Percentiles rank a stretch among this genome's conserved stretches.
phyloP scores from a whole-genome alignment of 148 eudicot genomes.

The Chenopodium album region DNA sequence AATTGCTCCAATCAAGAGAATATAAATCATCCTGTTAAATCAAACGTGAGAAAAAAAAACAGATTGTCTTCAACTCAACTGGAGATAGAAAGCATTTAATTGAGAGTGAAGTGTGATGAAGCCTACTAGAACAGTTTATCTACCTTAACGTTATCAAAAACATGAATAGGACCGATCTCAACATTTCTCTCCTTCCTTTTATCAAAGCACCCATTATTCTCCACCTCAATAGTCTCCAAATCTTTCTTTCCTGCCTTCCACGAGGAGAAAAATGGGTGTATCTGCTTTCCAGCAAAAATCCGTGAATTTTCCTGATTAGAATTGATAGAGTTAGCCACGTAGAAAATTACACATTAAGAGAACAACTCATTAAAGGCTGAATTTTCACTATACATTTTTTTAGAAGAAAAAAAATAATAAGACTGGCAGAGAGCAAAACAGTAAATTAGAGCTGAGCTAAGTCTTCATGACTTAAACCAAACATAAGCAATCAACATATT shows the following conservation, averaged over 20 bases:
- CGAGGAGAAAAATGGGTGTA: conserved; percentile 87
- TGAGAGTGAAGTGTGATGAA: not conserved
- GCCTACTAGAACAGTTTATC: conserved; percentile 7
- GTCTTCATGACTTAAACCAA: not conserved
- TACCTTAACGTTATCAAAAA: conserved; percentile 72
- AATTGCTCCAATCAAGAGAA: conserved; percentile 68
- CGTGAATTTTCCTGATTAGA: conserved; percentile 81
- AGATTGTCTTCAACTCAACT: not conserved
- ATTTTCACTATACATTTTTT: too few species aligned
- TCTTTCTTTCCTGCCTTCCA: conserved; percentile 55
- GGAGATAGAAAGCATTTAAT: not conserved
- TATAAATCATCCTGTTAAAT: conserved; percentile 48
- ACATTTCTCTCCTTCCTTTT: conserved; percentile 42
- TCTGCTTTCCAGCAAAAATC: conserved; percentile 71
- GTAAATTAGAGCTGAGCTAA: not conserved
- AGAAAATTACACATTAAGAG: too few species aligned
- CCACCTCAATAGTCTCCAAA: conserved; percentile 41
- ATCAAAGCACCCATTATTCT: conserved; percentile 34
- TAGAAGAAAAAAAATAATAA: too few species aligned
- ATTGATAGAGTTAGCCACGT: conserved; percentile 13
- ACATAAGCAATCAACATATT: conserved; percentile 8
- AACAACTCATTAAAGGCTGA: too few species aligned
- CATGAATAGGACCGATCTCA: conserved; percentile 70
- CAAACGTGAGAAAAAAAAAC: conserved; percentile 9
- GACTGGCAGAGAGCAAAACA: not conserved